These are phyloP conservation scores for Iodosphaeria phyllophila DNA, from an alignment of 2,329 filamentous ascomycete genomes.

Conservation along the genomic window DNA sequence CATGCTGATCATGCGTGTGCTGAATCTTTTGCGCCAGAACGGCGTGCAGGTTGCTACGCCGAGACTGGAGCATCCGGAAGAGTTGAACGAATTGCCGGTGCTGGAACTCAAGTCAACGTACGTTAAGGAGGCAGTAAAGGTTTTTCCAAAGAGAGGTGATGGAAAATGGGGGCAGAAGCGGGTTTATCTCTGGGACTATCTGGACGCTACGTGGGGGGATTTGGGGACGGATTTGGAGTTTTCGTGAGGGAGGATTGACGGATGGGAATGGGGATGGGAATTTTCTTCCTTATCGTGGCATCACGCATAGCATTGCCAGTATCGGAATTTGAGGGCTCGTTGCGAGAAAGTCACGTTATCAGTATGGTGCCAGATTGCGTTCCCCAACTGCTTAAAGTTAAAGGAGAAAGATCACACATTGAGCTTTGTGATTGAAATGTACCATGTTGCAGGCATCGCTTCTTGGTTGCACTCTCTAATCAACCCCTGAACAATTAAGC, in stretches of 20 bases:
- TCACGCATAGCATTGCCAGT: no score
- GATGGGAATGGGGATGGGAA: not conserved
- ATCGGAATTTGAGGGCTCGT: no score
- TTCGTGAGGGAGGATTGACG: not conserved
- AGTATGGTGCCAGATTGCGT: no score
- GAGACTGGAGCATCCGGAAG: slow-evolving; percentile 7
- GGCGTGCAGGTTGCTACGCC: slow-evolving; percentile 24
- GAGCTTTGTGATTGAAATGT: no score
- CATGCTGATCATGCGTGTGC: slow-evolving; percentile 26
- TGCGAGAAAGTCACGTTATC: no score
- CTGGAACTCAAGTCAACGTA: slow-evolving; percentile 18
- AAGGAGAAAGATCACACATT: no score
- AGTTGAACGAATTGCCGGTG: slow-evolving; percentile 1
- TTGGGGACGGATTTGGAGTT: slow-evolving; percentile 8
- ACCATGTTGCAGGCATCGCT: no score
- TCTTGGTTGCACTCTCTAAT: no score
- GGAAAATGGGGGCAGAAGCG: slow-evolving; percentile 8
- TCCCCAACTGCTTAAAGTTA: no score
- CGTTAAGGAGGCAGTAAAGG: slow-evolving; percentile 16
- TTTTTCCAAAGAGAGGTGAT: slow-evolving; percentile 18
- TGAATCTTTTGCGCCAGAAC: slow-evolving; percentile 27
- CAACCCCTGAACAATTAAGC: no score
- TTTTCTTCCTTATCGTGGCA: no score
- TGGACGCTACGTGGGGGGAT: slow-evolving; percentile 7
- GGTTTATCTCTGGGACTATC: slow-evolving; percentile 9